Percentiles rank a stretch among this genome's conserved stretches.
These are phyloP conservation scores for Huntiella omanensis DNA, from an alignment of 2,329 filamentous ascomycete species.

Conservation along the genomic window DNA sequence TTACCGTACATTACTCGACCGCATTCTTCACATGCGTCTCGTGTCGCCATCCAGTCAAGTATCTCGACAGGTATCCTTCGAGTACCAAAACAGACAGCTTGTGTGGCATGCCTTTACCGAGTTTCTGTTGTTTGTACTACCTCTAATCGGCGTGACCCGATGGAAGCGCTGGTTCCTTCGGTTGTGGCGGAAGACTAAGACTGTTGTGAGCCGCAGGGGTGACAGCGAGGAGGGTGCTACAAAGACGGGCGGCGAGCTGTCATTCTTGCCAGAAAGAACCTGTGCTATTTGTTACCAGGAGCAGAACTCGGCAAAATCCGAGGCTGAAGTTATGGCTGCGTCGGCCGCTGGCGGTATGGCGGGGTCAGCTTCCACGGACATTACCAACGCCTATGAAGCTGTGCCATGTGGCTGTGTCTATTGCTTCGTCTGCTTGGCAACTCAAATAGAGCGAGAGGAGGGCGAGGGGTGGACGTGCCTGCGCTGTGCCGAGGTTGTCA, in stretches of 20 bases:
- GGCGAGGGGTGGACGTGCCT: slow-evolving; percentile 88
- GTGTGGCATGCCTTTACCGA: slow-evolving; percentile 99
- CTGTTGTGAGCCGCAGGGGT: slow-evolving; percentile 28
- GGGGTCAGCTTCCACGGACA: slow-evolving; percentile 75
- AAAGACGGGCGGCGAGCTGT: slow-evolving; percentile 43
- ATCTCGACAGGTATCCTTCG: slow-evolving; percentile 82
- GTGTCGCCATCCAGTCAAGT: slow-evolving; percentile 72
- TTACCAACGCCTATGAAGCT: slow-evolving; percentile 90
- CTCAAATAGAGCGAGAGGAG: slow-evolving; percentile 75
- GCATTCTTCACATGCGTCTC: slow-evolving; percentile 65
- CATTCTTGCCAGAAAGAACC: slow-evolving; percentile 77
- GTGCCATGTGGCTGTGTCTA: slow-evolving; percentile 82
- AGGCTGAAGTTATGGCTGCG: slow-evolving; percentile 58
- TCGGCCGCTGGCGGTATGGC: slow-evolving; percentile 57
- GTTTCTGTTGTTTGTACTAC: slow-evolving; percentile 92
- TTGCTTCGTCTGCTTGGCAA: slow-evolving; percentile 89
- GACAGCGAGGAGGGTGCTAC: slow-evolving; percentile 32
- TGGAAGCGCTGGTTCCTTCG: slow-evolving; percentile 83
- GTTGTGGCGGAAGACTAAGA: slow-evolving; percentile 66
- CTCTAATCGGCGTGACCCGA: slow-evolving; percentile 80
- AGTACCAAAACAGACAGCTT: slow-evolving; percentile 91
- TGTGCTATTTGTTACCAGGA: slow-evolving; percentile 96
- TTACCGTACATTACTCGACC: slow-evolving; percentile 79
- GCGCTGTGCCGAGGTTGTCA: slow-evolving; percentile 66
- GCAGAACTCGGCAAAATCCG: slow-evolving; percentile 55